phyloP scores from a whole-genome alignment of 495 filamentous ascomycete genomes.

The Hypoxylon rickii region DNA sequence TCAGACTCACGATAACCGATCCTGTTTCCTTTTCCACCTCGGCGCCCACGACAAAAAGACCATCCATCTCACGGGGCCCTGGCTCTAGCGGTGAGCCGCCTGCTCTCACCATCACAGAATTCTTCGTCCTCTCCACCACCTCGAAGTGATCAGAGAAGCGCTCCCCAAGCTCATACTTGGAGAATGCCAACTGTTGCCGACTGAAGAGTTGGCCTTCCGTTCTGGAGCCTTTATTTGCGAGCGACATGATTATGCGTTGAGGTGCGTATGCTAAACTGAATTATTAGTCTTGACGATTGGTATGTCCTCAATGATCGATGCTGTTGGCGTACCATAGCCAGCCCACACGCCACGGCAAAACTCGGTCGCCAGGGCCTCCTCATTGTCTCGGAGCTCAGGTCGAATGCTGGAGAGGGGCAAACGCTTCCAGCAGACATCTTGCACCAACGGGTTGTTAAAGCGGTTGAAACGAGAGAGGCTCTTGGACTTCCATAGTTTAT shows the following conservation, averaged over 20 bases:
- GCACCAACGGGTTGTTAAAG: constrained; percentile 58
- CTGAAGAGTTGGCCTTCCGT: constrained; percentile 67
- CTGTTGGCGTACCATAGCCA: constrained; percentile 58
- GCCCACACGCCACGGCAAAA: constrained; percentile 69
- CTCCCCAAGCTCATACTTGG: constrained; percentile 65
- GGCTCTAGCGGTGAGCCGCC: constrained; percentile 65
- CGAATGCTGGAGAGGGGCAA: constrained; percentile 64
- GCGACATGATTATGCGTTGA: constrained; percentile 62
- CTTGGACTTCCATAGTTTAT: constrained; percentile 61
- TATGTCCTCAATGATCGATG: not conserved
- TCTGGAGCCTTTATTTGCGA: constrained; percentile 62
- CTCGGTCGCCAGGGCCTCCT: constrained; percentile 60
- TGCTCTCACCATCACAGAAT: constrained; percentile 63
- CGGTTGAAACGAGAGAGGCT: constrained; percentile 61
- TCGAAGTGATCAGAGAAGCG: constrained; percentile 76
- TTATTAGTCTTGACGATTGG: constrained; percentile 1
- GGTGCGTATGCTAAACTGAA: constrained; percentile 59
- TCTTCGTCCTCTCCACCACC: constrained; percentile 67
- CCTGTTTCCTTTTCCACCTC: constrained; percentile 61
- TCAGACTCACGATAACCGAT: constrained; percentile 66
- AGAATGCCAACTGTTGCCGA: constrained; percentile 53
- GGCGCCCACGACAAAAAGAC: constrained; percentile 69
- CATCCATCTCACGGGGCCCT: constrained; percentile 65
- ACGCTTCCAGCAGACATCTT: constrained; percentile 63
- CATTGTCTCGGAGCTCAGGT: constrained; percentile 62